These are phyloP conservation scores for Porogramme epimiltina DNA, from an alignment of 1,284 basidiomycete species.

Conservation along the genomic window DNA sequence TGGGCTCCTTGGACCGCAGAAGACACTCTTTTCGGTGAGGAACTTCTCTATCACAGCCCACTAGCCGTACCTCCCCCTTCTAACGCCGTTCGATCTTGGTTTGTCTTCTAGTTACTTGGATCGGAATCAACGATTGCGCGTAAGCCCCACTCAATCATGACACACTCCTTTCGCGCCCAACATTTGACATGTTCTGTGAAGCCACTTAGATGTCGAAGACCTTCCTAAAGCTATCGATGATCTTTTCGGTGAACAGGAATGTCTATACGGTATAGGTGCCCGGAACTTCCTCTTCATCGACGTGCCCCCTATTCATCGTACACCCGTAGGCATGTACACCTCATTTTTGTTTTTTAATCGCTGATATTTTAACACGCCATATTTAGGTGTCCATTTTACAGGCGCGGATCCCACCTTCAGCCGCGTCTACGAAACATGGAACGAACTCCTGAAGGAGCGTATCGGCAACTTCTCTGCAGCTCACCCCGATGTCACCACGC, in stretches of 20 bases:
- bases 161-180: too few species aligned
- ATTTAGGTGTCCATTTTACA: slow-evolving; percentile 9
- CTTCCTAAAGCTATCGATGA: slow-evolving; percentile 23
- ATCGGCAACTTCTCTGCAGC: slow-evolving; percentile 37
- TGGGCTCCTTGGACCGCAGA: slow-evolving; percentile 44
- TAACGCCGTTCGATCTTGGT: neutral
- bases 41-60: neutral
- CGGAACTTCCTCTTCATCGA: slow-evolving; percentile 68
- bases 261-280: slow-evolving; percentile 51
- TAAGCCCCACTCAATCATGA: slow-evolving; percentile 33
- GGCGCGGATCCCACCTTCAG: slow-evolving; percentile 1
- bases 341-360: too few species aligned
- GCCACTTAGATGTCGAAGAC: slow-evolving; percentile 3
- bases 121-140: slow-evolving; percentile 68
- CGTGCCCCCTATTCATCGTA: slow-evolving; percentile 57
- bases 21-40: slow-evolving; percentile 50
- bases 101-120: slow-evolving; percentile 53
- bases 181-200: too few species aligned
- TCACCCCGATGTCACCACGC: slow-evolving; percentile 46
- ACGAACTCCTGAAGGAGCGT: slow-evolving; percentile 36
- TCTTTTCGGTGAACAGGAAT: slow-evolving; percentile 47
- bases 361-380: neutral
- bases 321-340: slow-evolving; percentile 44
- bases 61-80: neutral
- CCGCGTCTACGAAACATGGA: slow-evolving; percentile 43